Conservation (phyloP, 148 eudicot species). For the Nepenthes mirabilis region DNA sequence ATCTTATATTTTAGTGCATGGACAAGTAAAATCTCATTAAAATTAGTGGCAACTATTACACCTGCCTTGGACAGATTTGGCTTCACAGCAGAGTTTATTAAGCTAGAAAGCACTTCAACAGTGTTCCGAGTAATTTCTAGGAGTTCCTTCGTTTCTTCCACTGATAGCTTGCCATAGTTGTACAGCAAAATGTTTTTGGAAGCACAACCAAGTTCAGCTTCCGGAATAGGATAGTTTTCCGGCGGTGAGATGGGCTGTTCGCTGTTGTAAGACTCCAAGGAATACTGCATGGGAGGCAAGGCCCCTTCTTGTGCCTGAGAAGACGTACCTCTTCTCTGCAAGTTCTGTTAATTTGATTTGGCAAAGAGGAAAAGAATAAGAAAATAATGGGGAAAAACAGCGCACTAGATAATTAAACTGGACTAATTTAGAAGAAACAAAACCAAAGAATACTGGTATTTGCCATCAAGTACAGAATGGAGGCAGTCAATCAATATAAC, state of each 20-base stretch:
- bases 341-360: slow-evolving; percentile 30
- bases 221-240: slow-evolving; percentile 63
- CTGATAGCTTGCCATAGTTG: slow-evolving; percentile 33
- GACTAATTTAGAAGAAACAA: no score
- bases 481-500: no score
- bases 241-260: slow-evolving; percentile 44
- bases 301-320: slow-evolving; percentile 25
- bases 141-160: slow-evolving; percentile 73
- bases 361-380: background rate
- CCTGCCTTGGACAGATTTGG: slow-evolving; percentile 54
- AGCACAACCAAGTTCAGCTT: slow-evolving; percentile 17
- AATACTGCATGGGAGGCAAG: slow-evolving; percentile 31
- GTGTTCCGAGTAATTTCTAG: slow-evolving; percentile 70
- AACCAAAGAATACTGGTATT: no score
- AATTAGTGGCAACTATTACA: background rate
- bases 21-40: no score
- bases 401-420: background rate
- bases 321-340: slow-evolving; percentile 42
- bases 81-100: slow-evolving; percentile 50
- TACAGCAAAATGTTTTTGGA: slow-evolving; percentile 17
- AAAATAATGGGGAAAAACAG: background rate
- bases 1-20: no score
- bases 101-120: slow-evolving; percentile 75
- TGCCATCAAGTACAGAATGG: no score
- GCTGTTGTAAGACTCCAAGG: slow-evolving; percentile 43